phyloP scores from a whole-genome alignment of 805 yeast species.

The Wickerhamomyces canadensis region DNA sequence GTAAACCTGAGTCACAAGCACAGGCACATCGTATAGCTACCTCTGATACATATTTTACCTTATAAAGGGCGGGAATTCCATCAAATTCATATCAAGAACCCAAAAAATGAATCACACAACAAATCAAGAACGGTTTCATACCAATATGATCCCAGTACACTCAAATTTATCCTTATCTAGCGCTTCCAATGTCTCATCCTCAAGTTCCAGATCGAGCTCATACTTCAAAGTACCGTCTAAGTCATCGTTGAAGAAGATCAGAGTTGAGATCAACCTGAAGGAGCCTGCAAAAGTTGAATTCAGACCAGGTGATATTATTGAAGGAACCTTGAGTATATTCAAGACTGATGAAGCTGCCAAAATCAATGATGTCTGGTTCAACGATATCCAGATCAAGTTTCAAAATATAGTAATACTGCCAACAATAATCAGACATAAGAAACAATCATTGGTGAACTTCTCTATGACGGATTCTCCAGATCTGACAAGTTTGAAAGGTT shows the following conservation, averaged over 20 bases:
- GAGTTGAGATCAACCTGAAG: conserved; percentile 11
- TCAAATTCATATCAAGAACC: too few species aligned
- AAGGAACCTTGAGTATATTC: conserved; percentile 12
- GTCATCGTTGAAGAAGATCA: conserved; percentile 11
- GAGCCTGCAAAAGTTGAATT: conserved; percentile 4
- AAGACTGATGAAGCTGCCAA: conserved; percentile 4
- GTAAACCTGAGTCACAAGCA: too few species aligned
- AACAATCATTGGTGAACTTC: conserved; percentile 8
- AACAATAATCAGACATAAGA: not conserved
- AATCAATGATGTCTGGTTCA: conserved; percentile 15
- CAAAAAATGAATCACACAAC: too few species aligned
- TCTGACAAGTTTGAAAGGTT: conserved; percentile 5
- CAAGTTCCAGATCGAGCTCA: too few species aligned
- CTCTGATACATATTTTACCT: too few species aligned
- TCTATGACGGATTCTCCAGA: conserved; percentile 15
- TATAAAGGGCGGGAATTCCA: too few species aligned
- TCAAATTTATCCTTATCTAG: not conserved
- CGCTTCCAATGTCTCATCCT: too few species aligned
- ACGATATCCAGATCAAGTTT: conserved; percentile 16
- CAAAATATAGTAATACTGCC: conserved; percentile 11
- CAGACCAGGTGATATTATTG: conserved; percentile 15
- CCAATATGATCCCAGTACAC: not conserved
- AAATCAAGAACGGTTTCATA: too few species aligned
- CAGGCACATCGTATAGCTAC: too few species aligned
- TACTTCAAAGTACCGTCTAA: conserved; percentile 5